A percentile compares a stretch with the other conserved stretches of the same genome.
Conservation (phyloP, 2,329 filamentous ascomycete genomes). For the Parastagonospora avenae region DNA sequence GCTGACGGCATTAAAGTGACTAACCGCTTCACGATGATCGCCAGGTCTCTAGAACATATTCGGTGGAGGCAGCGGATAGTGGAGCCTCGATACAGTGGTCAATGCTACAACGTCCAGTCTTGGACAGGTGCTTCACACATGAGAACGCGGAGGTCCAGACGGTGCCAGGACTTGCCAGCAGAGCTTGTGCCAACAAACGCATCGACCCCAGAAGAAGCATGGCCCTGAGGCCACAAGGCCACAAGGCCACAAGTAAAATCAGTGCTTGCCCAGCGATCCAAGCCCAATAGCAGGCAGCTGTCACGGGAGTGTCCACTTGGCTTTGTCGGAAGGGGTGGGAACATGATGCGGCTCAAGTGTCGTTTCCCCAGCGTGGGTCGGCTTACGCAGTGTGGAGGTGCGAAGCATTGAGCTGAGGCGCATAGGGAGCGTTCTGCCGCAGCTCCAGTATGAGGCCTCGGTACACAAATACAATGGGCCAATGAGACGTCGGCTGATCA, state of each 20-base stretch:
- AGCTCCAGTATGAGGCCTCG: conserved; percentile 33
- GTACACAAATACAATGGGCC: conserved; percentile 31
- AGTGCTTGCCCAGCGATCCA: conserved; percentile 16
- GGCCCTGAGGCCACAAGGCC: conserved; percentile 31
- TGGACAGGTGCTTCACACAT: conserved; percentile 33
- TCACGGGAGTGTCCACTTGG: conserved; percentile 25
- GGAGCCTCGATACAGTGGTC: conserved; percentile 34
- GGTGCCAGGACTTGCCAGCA: conserved; percentile 29
- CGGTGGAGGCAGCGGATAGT: conserved; percentile 25
- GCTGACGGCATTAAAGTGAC: conserved; percentile 21
- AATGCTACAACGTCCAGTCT: conserved; percentile 35
- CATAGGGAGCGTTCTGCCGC: conserved; percentile 32
- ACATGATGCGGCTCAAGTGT: conserved; percentile 40
- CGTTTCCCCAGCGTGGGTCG: conserved; percentile 29
- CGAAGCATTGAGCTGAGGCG: conserved; percentile 27
- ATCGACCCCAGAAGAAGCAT: conserved; percentile 27
- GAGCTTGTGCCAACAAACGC: conserved; percentile 21
- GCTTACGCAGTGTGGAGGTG: conserved; percentile 17
- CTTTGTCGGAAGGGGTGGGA: conserved; percentile 12
- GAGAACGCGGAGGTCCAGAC: conserved; percentile 41
- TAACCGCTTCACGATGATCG: conserved; percentile 37
- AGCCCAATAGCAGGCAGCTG: conserved; percentile 27
- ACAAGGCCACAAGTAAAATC: conserved; percentile 29
- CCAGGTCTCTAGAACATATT: conserved; percentile 31
- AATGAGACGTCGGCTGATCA: conserved; percentile 25